Evolutionary conservation across 306 rosid genomes (phyloP).

Genomic region (cucumber (Cucumis sativus)): Cucumber_9930_V3 NC_026657.2:6131001-6131500

Average conservation of each 20-base stretch:
- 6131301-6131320: slow-evolving; percentile 34
- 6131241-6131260: slow-evolving; percentile 61
- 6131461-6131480: slow-evolving; percentile 83
- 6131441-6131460: slow-evolving; percentile 91
- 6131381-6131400: slow-evolving; percentile 43
- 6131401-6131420: slow-evolving; percentile 59
- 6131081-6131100: slow-evolving; percentile 52
- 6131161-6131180: slow-evolving; percentile 57
- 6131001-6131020: slow-evolving; percentile 77
- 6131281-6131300: slow-evolving; percentile 43
- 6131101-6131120: slow-evolving; percentile 73
- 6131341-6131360: slow-evolving; percentile 36
- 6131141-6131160: slow-evolving; percentile 84
- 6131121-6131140: slow-evolving; percentile 76
- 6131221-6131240: slow-evolving; percentile 41
- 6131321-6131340: slow-evolving; percentile 34
- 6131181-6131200: slow-evolving; percentile 54
- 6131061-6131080: slow-evolving; percentile 46
- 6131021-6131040: slow-evolving; percentile 90
- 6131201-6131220: slow-evolving; percentile 70
- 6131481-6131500: slow-evolving; percentile 91
- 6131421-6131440: slow-evolving; percentile 82
- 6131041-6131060: slow-evolving; percentile 65
- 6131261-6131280: slow-evolving; percentile 32
- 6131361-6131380: slow-evolving; percentile 33